phyloP scores from a whole-genome alignment of 2,329 filamentous ascomycete genomes.

The Macrophomina phaseolina region DNA sequence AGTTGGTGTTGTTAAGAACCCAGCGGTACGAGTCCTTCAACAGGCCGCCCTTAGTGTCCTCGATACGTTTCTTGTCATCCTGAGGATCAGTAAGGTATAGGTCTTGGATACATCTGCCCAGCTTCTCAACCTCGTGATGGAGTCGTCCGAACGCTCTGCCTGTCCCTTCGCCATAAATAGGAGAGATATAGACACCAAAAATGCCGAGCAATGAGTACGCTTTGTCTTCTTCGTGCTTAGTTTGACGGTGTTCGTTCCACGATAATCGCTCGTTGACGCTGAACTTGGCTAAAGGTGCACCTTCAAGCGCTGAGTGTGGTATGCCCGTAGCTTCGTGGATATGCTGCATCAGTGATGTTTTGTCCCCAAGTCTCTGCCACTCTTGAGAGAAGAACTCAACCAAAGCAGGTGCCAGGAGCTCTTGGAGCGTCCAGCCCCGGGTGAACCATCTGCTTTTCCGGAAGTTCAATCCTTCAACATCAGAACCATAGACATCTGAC shows the following conservation, averaged over 20 bases:
- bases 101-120: constrained; percentile 22
- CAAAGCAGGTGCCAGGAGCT: constrained; percentile 23
- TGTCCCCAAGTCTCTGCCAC: constrained; percentile 1
- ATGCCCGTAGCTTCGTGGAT: not conserved
- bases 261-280: not conserved
- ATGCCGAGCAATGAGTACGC: constrained; percentile 26
- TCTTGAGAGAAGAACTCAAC: constrained; percentile 26
- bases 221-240: constrained; percentile 19
- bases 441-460: constrained; percentile 27
- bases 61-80: constrained; percentile 32
- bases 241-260: constrained; percentile 8
- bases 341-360: constrained; percentile 2
- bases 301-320: not conserved
- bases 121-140: constrained; percentile 29
- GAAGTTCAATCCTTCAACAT: not conserved
- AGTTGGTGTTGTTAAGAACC: constrained; percentile 40
- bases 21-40: constrained; percentile 41
- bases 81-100: constrained; percentile 28
- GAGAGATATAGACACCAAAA: not conserved
- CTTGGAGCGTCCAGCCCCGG: constrained; percentile 29
- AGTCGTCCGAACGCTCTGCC: not conserved
- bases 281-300: not conserved
- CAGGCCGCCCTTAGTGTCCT: constrained; percentile 34
- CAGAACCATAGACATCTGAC: constrained; percentile 24
- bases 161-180: not conserved